Conservation (phyloP, 2,329 filamentous ascomycete genomes). For the Blastomyces gilchristii region DNA sequence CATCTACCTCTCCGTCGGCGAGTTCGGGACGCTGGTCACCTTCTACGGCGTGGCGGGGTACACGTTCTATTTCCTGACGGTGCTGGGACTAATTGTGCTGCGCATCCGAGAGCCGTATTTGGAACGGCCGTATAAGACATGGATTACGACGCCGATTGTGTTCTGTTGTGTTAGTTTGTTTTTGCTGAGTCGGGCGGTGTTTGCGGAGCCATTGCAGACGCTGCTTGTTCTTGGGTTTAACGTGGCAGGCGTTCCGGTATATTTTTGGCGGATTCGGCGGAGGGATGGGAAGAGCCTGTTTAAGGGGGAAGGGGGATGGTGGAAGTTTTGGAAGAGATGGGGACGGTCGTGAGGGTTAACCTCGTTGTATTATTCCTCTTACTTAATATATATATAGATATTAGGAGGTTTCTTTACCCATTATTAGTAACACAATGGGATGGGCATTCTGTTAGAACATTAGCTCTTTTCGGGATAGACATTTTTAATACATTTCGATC, state of each 20-base stretch:
- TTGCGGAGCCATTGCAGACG: constrained; percentile 84
- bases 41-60: constrained; percentile 98
- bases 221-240: constrained; percentile 79
- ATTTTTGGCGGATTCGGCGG: constrained; percentile 72
- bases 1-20: constrained; percentile 72
- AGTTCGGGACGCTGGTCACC: constrained; percentile 83
- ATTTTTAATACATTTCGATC: too few relatives aligned
- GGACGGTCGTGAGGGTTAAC: neutral
- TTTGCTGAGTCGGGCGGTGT: constrained; percentile 74
- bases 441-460: neutral
- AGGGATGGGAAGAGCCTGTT: constrained; percentile 40
- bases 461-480: neutral
- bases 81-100: constrained; percentile 83
- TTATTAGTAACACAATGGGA: neutral
- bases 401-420: neutral
- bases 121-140: constrained; percentile 85
- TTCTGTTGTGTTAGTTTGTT: constrained; percentile 98
- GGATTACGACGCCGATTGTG: constrained; percentile 94
- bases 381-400: neutral
- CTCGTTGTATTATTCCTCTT: neutral
- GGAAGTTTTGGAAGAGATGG: constrained; percentile 36
- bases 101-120: constrained; percentile 77
- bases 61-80: constrained; percentile 92
- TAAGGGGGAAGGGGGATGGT: constrained; percentile 18
- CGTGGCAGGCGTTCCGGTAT: constrained; percentile 71